Base-by-base conservation (phyloP, 2,329 filamentous ascomycete genomes). In the Fusarium sp. region DNA sequence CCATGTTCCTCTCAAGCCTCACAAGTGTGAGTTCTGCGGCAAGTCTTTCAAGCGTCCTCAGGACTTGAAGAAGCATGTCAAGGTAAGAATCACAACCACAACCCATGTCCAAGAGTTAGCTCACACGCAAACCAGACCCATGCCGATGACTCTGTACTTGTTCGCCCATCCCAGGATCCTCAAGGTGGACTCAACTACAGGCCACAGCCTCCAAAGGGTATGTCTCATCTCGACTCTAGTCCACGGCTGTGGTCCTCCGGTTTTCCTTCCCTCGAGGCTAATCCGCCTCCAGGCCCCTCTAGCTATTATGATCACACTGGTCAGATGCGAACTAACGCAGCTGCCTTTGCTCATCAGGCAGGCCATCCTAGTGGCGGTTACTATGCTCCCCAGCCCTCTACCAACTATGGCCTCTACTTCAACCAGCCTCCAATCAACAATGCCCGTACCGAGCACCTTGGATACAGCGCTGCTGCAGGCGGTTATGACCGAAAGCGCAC, bases 11-110 rank as follows among this genome's bases (percentile, higher is more conserved):
- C 87, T 99, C 70, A 99, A 99, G 89, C 96, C 96, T 76, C 96
- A 99, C 87, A 98, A 98, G 85, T 99, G 96, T 84, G 95, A 98
- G 82, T 97, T 98, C 85, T 99, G 96, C 81, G 94, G 94, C 81
- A 99, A 99, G 87, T 95, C 95, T 4, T 99, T 99, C 89, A 99
- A 99, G 90, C 93, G 96, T 39, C 96, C 96, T 6, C 96, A 99
- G 86, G 96, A 99, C 86, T 84, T 99, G 79, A 98, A 99, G 91
- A 99, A 99, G 87, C 96, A 99, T 83, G 95, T 98, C 84, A 99
- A 98, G 87, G 88, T 90, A 82, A 73, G 82, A 49, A 69, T 39
- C 44, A 35, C 24, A 51, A 10, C 31, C 13, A n/a, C 14, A 24
- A 22, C 33, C 35, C 22, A 14, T 33, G 33, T 14, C 33, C 26